Base-by-base conservation (phyloP, 352 stramenopile species). In the Pythium dissimile region DNA sequence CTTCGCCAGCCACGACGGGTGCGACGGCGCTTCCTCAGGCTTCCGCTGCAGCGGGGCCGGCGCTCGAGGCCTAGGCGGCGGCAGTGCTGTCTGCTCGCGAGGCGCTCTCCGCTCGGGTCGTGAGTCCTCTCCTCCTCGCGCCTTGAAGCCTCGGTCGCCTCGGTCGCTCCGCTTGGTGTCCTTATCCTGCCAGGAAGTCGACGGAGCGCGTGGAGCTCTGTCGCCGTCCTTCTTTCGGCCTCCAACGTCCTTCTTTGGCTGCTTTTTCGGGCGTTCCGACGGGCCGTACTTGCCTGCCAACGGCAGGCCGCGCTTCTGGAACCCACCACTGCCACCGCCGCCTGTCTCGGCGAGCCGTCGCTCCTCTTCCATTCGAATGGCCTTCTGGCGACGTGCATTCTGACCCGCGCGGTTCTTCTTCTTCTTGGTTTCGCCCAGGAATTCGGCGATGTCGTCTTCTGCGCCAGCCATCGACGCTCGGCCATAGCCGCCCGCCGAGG, bases 371-470 rank as follows among this genome's bases (percentile, higher is more conserved):
- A 80, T 55, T 0, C 80, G 80, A 18, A 92, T 79, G 24, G 84
- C 84, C 64, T 92, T 90, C 61, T 90, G 82, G 2, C 82, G 77
- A 54, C 84, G 80, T n/a, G 84, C 84, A 49, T 78, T 78, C 44
- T 94, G 84, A 18, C 84, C 84, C 7, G 81, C 56, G 15, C 84
- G 81, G 61, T 94, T 94, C 63, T 94, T 94, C 49, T 74, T 86
- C 73, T 90, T 90, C 64, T 91, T 89, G 46, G 80, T 90, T 59
- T 94, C 84, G 26, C 84, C 84, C 45, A 94, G 51, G 44, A 94
- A 92, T 53, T 92, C 84, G 28, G 84, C 84, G 55, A 94, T 91
- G 31, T 92, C 84, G 50, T 91, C 81, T 23, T 90, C 75, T 0
- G 71, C 79, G 13, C 69, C 73, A 51, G 67, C 71, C 71, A 88